Base-by-base conservation (phyloP, 805 yeast genomes). In the Ogataea corticis region DNA sequence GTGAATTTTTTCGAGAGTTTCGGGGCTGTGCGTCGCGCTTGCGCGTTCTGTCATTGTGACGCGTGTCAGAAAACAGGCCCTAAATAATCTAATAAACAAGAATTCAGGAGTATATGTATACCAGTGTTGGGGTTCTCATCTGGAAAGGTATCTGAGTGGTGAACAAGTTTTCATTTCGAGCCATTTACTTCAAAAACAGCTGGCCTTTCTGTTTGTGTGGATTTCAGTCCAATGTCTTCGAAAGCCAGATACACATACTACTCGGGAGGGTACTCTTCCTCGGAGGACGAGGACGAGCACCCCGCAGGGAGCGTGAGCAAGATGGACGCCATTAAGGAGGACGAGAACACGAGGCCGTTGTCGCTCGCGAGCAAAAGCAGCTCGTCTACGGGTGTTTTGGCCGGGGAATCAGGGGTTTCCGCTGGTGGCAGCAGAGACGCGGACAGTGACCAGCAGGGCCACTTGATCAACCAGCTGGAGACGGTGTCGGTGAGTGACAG, bases 251-350 rank as follows among this genome's bases (percentile, higher is more conserved):
- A 48, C 25, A 31, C 43, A 13, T 48, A 48, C 34, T 48, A 44
- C 25, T 18, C 40, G 3, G 46, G 48, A 4, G 47, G 45, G 13
- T 43, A 42, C 33, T 44, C 51, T 3, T 44, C 51, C 13, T 40
- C 45, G 15, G 52, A 49, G 12, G 49, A 49, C 28, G 48, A 45
- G 13, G 46, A 39, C n/a, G 45, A 35, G 2, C 29, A 30, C 11
- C 4, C 4, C 9, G 37, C 23, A 2, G 38, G 33, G 10, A 27
- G 11, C n/a, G 16, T 32, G 6, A n/a, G 7, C 5, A 16, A 19
- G n/a, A 21, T 30, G 29, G 35, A 30, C 1, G 36, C 33, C 2
- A 32, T 25, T 14, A 37, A 44, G 27, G 47, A 38, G 18, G 35
- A 35, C 10, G 47, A 35, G 5, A 31, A 32, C 27, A 41, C 45